A percentile compares a stretch with the other conserved stretches of the same genome.
These are phyloP conservation scores for Tetrahymena malaccensis DNA, from an alignment of 73 alveolate species.

Conservation along the genomic window DNA sequence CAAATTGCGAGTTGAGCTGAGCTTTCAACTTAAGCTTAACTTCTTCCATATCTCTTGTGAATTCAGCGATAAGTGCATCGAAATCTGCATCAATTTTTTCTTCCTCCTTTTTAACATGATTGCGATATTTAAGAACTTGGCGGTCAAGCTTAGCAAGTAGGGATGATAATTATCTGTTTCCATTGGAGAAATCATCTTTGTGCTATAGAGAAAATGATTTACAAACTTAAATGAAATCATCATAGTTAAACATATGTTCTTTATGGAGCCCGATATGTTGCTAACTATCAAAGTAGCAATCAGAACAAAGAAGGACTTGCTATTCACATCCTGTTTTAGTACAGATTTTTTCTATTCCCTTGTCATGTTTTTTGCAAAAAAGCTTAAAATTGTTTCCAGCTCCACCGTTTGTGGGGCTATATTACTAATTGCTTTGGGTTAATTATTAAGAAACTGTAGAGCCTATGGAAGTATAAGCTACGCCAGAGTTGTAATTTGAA, in stretches of 20 bases:
- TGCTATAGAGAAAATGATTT: background rate
- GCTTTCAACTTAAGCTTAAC: background rate
- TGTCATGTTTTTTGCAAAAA: background rate
- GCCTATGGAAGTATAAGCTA: background rate
- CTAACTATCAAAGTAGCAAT: background rate
- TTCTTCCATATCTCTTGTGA: background rate
- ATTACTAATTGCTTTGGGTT: background rate
- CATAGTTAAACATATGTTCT: background rate
- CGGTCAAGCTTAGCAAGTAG: background rate
- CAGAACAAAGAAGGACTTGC: background rate
- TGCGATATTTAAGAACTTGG: background rate
- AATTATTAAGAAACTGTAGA: background rate
- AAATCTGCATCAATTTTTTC: background rate
- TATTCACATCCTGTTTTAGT: background rate
- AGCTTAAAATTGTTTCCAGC: background rate
- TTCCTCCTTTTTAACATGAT: background rate
- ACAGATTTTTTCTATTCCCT: background rate
- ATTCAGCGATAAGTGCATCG: background rate
- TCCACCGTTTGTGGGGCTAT: background rate
- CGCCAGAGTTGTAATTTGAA: background rate
- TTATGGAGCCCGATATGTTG: background rate
- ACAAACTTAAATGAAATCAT: background rate
- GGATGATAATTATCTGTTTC: background rate
- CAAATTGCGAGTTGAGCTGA: background rate
- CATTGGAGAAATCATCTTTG: background rate